Base-by-base conservation (phyloP, 1,284 basidiomycete species). In the Cutaneotrichosporon curvatum region DNA sequence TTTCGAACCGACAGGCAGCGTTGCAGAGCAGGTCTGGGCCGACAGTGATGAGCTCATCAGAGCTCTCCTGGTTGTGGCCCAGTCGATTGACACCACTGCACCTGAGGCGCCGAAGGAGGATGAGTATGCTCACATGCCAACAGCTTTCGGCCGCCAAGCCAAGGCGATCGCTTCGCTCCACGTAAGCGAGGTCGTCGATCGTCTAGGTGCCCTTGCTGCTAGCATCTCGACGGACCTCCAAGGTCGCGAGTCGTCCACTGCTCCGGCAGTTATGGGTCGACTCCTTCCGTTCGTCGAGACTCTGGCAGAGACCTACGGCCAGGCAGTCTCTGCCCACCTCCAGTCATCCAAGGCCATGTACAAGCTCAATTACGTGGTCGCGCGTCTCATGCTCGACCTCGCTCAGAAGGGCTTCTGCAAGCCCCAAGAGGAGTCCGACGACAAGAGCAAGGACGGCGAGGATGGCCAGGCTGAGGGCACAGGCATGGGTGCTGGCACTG, bases 321-420 rank as follows among this genome's bases (percentile, higher is more conserved):
- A 56, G 35, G 44, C 51, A 0, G 28, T 66, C 8, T 36, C 40
- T 1, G 40, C 50, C 2, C 60, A 63, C 31, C 43, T 60, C 7
- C 49, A 55, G n/a, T 48, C 61, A 2, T 81, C 81, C n/a, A 81
- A 83, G 59, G 74, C 85, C 7, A 68, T 89, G 11, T 85, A 92
- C 77, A 96, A 95, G 71, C 76, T 98, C 50, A 77, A 81, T 56
- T 85, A 83, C 59, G 78, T 94, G 32, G 71, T 92, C 30, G 84
- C 81, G 58, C 81, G 83, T 22, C 74, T 89, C 25, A 75, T 91
- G 57, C 78, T 79, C 19, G 82, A 82, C 14, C 73, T 98, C 10
- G 82, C 85, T 1, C 79, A 79, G 41, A 81, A 92, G 63, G 95
- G 95, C 4, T 98, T 97, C 75, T 99, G 91, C 72, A 83, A 83